Evolutionary conservation across 2,329 filamentous ascomycete species (phyloP), one percentile per base, ranked within the genome.

Genomic region (Exophiala sideris): DNA sequence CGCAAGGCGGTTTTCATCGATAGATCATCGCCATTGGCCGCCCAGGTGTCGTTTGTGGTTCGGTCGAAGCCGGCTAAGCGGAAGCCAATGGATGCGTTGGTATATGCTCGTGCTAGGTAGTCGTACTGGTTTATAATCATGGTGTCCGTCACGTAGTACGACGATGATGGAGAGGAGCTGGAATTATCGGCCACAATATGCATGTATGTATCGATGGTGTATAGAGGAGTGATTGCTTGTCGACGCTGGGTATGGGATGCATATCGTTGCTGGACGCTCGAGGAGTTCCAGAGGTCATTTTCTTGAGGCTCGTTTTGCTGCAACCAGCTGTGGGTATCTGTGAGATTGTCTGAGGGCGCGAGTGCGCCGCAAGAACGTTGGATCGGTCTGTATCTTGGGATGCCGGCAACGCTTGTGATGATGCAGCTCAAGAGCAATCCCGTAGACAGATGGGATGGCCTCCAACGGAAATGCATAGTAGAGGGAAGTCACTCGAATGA

Each of bases 1-100:
- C 80, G 78, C 2, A 83, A 75, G 2, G 75, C 66, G 20, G 67
- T 65, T 66, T 83, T 84, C 77, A 83, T 79, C 8, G 59, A 71
- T 44, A 75, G 64, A 59, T 77, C 76, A 62, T 76, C 74, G 20
- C 66, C 66, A 51, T 74, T 76, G 33, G 70, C 71, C 32, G 81
- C 79, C 81, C 81, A 83, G 42, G 68, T 69, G 60, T 80, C 75
- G 68, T 82, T 82, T 53, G 74, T 69, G 34, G 73, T 79, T 60
- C 74, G 79, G 20, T 74, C 76, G 29, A 78, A 71, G 54, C 76
- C 74, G 49, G 70, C 61, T 8, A 83, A 71, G 29, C 68, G 72
- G 70, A 81, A 84, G 7, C 64, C 66, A 61, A 84, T 78, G 53
- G 71, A 71, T 3, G 70, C 64, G 45, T 70, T 66, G 38, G 62